A percentile compares a stretch with the other conserved stretches of the same genome.
phyloP scores from a whole-genome alignment of 2,329 filamentous ascomycete genomes.

The Beauveria asiatica region DNA sequence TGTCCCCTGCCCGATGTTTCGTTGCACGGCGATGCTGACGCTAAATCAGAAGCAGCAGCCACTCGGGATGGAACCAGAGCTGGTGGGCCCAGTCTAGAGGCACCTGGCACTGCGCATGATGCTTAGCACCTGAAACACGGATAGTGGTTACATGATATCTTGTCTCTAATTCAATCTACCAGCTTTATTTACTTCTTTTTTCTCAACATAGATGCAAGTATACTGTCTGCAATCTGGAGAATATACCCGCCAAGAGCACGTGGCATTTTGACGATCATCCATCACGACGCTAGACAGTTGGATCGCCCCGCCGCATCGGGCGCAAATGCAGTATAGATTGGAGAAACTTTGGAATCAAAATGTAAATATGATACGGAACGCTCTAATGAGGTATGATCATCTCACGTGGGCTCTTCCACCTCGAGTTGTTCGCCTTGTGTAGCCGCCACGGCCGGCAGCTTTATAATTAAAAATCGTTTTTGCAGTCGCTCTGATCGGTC shows the following conservation, averaged over 20 bases:
- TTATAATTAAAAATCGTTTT: slow-evolving; percentile 3
- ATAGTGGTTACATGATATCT: not conserved
- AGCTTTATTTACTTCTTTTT: not conserved
- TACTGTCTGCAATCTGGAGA: not conserved
- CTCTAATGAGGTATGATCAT: not conserved
- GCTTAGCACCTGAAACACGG: not conserved
- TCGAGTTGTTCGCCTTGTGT: no score
- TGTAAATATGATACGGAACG: not conserved
- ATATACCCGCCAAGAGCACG: not conserved
- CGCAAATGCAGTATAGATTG: not conserved
- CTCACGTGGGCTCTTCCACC: no score
- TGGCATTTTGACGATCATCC: not conserved
- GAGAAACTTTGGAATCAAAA: not conserved
- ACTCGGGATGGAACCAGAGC: not conserved
- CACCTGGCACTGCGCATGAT: not conserved
- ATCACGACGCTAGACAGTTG: not conserved
- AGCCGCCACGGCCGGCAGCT: not conserved
- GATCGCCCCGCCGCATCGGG: slow-evolving; percentile 7
- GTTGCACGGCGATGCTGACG: not conserved
- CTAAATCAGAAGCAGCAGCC: not conserved
- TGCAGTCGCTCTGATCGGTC: slow-evolving; percentile 20
- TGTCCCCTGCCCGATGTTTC: not conserved
- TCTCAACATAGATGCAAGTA: no score
- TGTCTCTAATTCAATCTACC: not conserved
- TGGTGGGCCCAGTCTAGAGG: not conserved